Base-by-base conservation (phyloP, 2,329 filamentous ascomycete genomes). In the Chaetomiaceae sp. region DNA sequence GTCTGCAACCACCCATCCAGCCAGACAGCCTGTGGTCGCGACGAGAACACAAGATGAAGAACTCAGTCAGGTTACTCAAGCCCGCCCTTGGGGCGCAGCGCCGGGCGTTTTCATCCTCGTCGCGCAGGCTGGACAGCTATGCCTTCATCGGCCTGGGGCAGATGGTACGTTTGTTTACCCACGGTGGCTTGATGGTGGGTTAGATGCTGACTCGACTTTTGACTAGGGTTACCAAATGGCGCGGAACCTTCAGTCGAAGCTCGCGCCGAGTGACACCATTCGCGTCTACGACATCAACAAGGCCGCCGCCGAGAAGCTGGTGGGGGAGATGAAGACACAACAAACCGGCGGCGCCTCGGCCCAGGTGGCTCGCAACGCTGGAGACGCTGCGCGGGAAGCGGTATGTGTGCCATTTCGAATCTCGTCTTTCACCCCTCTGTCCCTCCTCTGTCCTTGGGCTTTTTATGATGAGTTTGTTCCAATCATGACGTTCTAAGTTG, bases 401-500 rank as follows among this genome's bases (percentile, higher is more conserved):
- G 79, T 82, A 72, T 55, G 75, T 70, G 3, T 6, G 31, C n/a
- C n/a, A n/a, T n/a, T n/a, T n/a, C n/a, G n/a, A n/a, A 23, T 34
- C 21, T 31, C n/a, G n/a, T 48, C 12, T 9, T 6, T n/a, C 8
- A 27, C 10, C 21, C 21, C 6, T 9, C n/a, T n/a, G 13, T 12
- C 12, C 33, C 35, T 41, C 16, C 30, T 33, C 14, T 20, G 21
- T 14, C 16, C 23, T n/a, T 14, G 16, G 44, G 57, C 63, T 47
- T 60, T 51, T 46, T 21, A 60, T 63, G 58, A 59, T 64, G 60
- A 63, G 49, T 58, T 68, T 62, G 61, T 69, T 69, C 67, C 64
- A 73, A 77, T 30, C 27, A 61, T 58, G 56, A 70, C 73, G 82
- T 86, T 85, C 82, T 85, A 86, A 86, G 82, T 86, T 83, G 81